These are phyloP conservation scores for Cladophialophora yegresii DNA, from an alignment of 2,329 filamentous ascomycete species.

Conservation along the genomic window DNA sequence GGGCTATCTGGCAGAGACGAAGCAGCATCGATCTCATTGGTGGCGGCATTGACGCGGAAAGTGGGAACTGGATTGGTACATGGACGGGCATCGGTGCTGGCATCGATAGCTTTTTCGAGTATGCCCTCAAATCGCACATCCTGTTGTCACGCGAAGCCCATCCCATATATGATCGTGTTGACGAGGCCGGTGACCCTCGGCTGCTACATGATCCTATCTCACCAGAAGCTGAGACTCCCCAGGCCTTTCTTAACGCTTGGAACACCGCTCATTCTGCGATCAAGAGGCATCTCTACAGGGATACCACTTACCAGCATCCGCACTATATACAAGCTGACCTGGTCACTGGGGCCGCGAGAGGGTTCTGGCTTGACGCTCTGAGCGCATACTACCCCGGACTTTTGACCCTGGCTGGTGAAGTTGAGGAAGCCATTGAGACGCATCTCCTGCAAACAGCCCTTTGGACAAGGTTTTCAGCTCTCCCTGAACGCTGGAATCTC, in stretches of 20 bases:
- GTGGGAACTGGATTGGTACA: constrained; percentile 81
- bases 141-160: constrained; percentile 73
- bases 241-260: constrained; percentile 80
- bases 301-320: constrained; percentile 72
- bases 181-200: constrained; percentile 55
- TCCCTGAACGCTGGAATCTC: constrained; percentile 93
- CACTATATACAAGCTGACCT: constrained; percentile 92
- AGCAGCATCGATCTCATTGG: constrained; percentile 86
- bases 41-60: constrained; percentile 88
- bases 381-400: constrained; percentile 94
- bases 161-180: constrained; percentile 42
- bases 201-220: constrained; percentile 67
- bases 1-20: constrained; percentile 90
- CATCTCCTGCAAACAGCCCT: constrained; percentile 89
- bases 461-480: constrained; percentile 90
- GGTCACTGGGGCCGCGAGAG: constrained; percentile 80
- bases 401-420: constrained; percentile 78
- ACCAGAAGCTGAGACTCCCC: constrained; percentile 68
- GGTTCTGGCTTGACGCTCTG: constrained; percentile 94
- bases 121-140: constrained; percentile 91
- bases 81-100: constrained; percentile 95
- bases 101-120: constrained; percentile 98
- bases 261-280: constrained; percentile 82
- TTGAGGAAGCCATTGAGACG: constrained; percentile 87
- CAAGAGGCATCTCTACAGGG: constrained; percentile 85